Conservation (phyloP, 2,329 filamentous ascomycete species). For the Xylariaceae sp. region DNA sequence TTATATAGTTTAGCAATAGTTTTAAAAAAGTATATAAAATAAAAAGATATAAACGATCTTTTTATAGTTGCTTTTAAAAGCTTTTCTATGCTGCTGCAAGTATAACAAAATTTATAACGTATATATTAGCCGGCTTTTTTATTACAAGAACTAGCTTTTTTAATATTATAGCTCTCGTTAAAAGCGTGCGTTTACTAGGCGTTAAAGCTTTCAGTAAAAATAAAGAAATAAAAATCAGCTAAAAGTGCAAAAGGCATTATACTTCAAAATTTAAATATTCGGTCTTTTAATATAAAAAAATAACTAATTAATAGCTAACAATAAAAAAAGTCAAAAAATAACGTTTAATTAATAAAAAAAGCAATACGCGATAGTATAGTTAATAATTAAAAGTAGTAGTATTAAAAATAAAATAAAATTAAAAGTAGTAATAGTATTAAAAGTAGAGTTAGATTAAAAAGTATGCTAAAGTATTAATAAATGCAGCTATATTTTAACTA, state of each 20-base stretch:
- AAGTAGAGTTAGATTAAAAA: not conserved
- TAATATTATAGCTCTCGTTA: not conserved
- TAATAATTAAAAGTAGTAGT: not conserved
- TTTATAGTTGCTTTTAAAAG: not conserved
- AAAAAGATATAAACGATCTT: not conserved
- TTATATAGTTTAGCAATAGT: not conserved
- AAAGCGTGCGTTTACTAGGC: not conserved
- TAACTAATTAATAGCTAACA: not conserved
- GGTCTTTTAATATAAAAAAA: not conserved
- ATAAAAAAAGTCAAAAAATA: not conserved
- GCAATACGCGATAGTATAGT: not conserved
- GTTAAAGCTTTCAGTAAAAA: slow-evolving; percentile 1
- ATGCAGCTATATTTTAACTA: too few species aligned
- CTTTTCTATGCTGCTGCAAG: not conserved
- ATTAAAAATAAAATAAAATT: not conserved
- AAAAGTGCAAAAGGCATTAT: not conserved
- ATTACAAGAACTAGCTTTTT: not conserved
- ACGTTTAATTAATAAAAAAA: not conserved
- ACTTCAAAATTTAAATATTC: not conserved
- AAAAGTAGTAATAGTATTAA: not conserved
- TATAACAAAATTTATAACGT: not conserved
- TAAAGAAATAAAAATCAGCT: not conserved
- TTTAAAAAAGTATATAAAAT: not conserved
- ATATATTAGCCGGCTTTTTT: slow-evolving; percentile 4
- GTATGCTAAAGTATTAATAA: too few species aligned